phyloP scores from a whole-genome alignment of 352 stramenopile genomes.

The Phytophthora ramorum region DNA sequence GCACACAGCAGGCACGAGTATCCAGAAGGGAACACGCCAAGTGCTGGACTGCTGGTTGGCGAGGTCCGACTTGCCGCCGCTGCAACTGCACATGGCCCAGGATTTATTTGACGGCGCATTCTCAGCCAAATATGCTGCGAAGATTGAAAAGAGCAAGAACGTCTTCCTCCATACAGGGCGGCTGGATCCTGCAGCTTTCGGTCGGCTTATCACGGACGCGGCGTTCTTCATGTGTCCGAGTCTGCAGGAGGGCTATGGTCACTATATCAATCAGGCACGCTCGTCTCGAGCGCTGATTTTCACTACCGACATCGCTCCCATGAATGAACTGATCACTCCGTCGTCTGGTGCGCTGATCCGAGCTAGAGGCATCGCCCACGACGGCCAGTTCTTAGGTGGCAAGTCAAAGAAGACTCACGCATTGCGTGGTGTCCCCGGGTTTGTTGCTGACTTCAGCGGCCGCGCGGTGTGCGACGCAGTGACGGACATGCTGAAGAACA shows the following conservation, averaged over 20 bases:
- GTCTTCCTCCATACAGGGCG: conserved; percentile 33
- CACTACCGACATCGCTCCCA: conserved; percentile 51
- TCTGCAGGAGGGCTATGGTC: conserved; percentile 53
- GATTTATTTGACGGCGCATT: conserved; percentile 37
- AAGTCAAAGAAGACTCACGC: conserved; percentile 33
- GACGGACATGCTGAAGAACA: conserved; percentile 34
- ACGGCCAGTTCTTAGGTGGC: conserved; percentile 45
- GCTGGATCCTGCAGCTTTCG: conserved; percentile 26
- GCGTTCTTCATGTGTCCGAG: conserved; percentile 54
- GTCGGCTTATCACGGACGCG: conserved; percentile 37
- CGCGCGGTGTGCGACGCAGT: conserved; percentile 47
- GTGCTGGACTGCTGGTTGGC: conserved; percentile 55
- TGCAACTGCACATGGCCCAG: conserved; percentile 54
- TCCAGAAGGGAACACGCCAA: conserved; percentile 43
- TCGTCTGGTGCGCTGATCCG: conserved; percentile 44
- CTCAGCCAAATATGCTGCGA: conserved; percentile 18
- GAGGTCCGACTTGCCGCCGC: conserved; percentile 39
- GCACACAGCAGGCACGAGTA: conserved; percentile 37
- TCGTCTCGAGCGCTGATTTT: conserved; percentile 44
- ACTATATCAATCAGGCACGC: conserved; percentile 66
- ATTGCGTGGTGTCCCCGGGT: conserved; percentile 40
- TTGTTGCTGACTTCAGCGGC: conserved; percentile 42
- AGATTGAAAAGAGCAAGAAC: conserved; percentile 35
- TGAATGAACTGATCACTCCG: conserved; percentile 55
- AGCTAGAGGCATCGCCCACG: conserved; percentile 13